A percentile compares a stretch with the other conserved stretches of the same genome.
Evolutionary conservation across 495 filamentous ascomycete genomes (phyloP).

Genomic region (Hypoxylon crocopeplum): DNA sequence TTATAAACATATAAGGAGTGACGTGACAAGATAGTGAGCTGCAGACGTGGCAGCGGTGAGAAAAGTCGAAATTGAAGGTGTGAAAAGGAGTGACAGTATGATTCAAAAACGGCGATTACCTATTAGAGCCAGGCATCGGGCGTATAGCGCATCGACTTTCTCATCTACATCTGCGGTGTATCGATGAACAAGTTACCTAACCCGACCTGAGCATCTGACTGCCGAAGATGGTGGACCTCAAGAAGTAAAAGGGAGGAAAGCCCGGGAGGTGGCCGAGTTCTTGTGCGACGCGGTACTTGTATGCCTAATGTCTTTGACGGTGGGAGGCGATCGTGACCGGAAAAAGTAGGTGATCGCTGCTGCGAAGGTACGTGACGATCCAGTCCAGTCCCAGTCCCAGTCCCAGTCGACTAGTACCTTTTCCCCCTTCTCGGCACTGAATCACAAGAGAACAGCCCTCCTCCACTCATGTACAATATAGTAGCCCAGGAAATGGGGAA

Average conservation of each 20-base stretch:
- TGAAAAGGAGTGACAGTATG: conserved; percentile 13
- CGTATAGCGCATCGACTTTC: conserved; percentile 14
- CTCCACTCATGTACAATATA: conserved; percentile 14
- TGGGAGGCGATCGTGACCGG: conserved; percentile 30
- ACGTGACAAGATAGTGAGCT: conserved; percentile 16
- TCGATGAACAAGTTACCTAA: conserved; percentile 22
- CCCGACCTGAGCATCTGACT: conserved; percentile 24
- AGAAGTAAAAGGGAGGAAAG: conserved; percentile 29
- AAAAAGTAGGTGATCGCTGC: conserved; percentile 36
- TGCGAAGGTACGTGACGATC: conserved; percentile 25
- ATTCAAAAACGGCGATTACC: conserved; percentile 28
- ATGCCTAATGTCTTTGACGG: conserved; percentile 35
- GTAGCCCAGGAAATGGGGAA: conserved; percentile 30
- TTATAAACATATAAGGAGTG: conserved; percentile 23
- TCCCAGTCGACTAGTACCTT: conserved; percentile 14
- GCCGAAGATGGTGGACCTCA: conserved; percentile 35
- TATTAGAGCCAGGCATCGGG: conserved; percentile 37
- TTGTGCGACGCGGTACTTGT: conserved; percentile 39
- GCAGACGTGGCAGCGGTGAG: conserved; percentile 18
- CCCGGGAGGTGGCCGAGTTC: conserved; percentile 30
- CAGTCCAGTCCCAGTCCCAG: no score
- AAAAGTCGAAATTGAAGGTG: conserved; percentile 1
- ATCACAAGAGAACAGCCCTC: conserved; percentile 9
- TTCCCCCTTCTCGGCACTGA: conserved; percentile 23
- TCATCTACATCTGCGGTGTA: conserved; percentile 34